Percentiles rank a stretch among this genome's conserved stretches.
Evolutionary conservation across 495 filamentous ascomycete species (phyloP).

Genomic region (Trypethelium eluteriae): DNA sequence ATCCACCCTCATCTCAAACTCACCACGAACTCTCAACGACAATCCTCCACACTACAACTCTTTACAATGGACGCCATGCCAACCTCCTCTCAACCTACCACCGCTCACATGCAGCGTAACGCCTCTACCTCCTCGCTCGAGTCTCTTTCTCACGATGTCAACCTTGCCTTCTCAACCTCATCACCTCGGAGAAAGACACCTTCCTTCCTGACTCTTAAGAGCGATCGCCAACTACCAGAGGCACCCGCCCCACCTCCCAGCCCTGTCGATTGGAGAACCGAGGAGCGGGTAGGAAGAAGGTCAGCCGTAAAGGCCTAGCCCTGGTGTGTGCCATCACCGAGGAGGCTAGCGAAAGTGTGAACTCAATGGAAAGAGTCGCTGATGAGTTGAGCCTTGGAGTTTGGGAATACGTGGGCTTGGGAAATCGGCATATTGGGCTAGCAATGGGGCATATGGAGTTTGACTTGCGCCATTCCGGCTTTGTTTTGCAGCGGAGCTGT

Average conservation of each 20-base stretch:
- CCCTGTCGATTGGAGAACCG: conserved; percentile 3
- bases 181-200: background rate
- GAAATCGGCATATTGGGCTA: no score
- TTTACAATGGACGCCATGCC: background rate
- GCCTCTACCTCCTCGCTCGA: conserved; percentile 2
- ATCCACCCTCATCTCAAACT: background rate
- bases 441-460: no score
- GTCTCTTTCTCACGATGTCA: conserved; percentile 3
- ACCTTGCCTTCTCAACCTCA: background rate
- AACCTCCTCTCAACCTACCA: background rate
- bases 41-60: background rate
- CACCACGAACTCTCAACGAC: background rate
- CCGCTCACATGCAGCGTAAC: background rate
- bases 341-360: background rate
- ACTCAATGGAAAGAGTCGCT: background rate
- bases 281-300: background rate
- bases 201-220: background rate
- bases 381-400: background rate
- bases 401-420: no score
- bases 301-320: background rate
- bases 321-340: background rate
- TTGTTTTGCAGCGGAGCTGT: no score
- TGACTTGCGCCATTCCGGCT: no score
- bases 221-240: background rate
- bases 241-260: conserved; percentile 6